Evolutionary conservation across 1,284 basidiomycete genomes (phyloP), one percentile per base, ranked within the genome.

Genomic region (Cystobasidiaceae sp.): DNA sequence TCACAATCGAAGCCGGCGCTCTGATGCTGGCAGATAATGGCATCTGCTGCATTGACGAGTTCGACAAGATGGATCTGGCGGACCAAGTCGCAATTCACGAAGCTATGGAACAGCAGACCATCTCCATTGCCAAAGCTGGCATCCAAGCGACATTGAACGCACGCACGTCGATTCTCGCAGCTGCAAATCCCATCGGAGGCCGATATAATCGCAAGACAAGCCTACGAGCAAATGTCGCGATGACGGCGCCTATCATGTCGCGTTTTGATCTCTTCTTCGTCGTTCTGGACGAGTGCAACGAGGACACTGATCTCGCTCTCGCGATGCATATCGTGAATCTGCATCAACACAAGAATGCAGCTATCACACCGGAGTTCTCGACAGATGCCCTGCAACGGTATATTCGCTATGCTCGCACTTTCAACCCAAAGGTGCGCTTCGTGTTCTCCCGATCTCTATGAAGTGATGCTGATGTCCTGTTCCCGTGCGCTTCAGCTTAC

Each of bases 91-190:
- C 96, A 34, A 98, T 99, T 72, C 96, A 99, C 82, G 94, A 98
- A 82, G 93, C 96, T 1, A 98, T 98, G 94, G 94, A 98, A 85
- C 94, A 98, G 79, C 94, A 98, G 80, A 98, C 94, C 1, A 97
- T 98, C 74, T 97, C 93, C 34, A 97, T 98, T 71, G 96, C 96
- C 58, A 98, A 99, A 78, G 96, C 96, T 2, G 96, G 96, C 68
- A 97, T 98, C 71, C 94, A 98, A 75, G 94, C 96, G 0, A 99
- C 96, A 0, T 83, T 99, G 54, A 98, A 99, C 73, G 96, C 96
- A 0, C 86, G 94, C 11, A 98, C 94, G 0, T 96, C 93, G 0
- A 98, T 99, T 70, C 84, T 99, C 27, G 96, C 96, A 0, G 96
- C 96, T 23, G 94, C 96, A 19, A 99, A 99, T 79, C 96, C 96